These are phyloP conservation scores for Cryoendolithus antarcticus DNA, from an alignment of 2,329 filamentous ascomycete species.

Conservation along the genomic window DNA sequence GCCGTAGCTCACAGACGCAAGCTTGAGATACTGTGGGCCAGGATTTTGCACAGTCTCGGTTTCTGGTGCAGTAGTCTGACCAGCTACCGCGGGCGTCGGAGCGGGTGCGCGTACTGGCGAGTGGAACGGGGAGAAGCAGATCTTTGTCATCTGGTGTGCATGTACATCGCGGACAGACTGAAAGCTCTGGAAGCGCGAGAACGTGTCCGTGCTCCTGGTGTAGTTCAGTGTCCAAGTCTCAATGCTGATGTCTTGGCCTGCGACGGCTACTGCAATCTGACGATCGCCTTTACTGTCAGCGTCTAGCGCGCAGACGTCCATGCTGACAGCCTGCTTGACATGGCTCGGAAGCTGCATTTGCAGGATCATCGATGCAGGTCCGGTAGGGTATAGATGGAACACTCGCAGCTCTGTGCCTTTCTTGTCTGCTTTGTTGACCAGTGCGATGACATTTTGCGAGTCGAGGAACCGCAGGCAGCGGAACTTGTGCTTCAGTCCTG, in stretches of 20 bases:
- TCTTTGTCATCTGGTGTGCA: conserved; percentile 45
- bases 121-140: conserved; percentile 34
- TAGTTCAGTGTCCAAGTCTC: conserved; percentile 68
- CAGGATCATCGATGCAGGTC: conserved; percentile 35
- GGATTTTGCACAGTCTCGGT: conserved; percentile 18
- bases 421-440: conserved; percentile 44
- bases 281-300: conserved; percentile 48
- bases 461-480: conserved; percentile 45
- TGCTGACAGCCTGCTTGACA: conserved; percentile 62
- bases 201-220: conserved; percentile 34
- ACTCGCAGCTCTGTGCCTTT: conserved; percentile 44
- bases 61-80: no score
- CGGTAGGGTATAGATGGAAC: conserved; percentile 49
- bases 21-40: conserved; percentile 51
- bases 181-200: conserved; percentile 38
- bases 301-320: conserved; percentile 62
- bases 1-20: conserved; percentile 70
- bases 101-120: conserved; percentile 22
- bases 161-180: conserved; percentile 44
- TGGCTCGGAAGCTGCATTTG: conserved; percentile 51
- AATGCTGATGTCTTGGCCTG: conserved; percentile 68
- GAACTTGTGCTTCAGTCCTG: conserved; percentile 44
- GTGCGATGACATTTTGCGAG: conserved; percentile 38
- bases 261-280: conserved; percentile 71
- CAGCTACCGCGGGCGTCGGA: conserved; percentile 13